These are phyloP conservation scores for Omphalotus olearius DNA, from an alignment of 1,284 basidiomycete species.

Conservation along the genomic window DNA sequence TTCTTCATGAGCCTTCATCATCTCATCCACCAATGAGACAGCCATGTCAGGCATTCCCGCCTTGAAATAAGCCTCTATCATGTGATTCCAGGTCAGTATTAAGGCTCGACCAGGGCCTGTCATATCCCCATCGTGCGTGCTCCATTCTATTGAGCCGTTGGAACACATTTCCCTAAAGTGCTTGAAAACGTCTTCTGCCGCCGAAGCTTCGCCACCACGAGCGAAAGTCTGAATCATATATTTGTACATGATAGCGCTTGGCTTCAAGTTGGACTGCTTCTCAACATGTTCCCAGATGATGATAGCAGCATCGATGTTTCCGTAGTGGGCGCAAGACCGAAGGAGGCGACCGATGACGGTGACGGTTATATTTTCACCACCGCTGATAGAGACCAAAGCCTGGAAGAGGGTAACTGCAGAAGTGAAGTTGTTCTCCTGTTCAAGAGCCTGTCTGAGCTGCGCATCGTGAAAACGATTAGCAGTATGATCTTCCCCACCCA, in stretches of 20 bases:
- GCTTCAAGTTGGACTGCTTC: conserved; percentile 34
- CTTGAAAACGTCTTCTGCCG: conserved; percentile 66
- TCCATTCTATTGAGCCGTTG: conserved; percentile 31
- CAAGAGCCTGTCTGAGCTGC: conserved; percentile 37
- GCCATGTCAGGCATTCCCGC: conserved; percentile 62
- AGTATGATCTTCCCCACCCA: conserved; percentile 16
- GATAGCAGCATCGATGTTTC: conserved; percentile 60
- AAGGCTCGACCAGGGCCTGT: conserved; percentile 25
- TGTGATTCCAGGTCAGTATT: conserved; percentile 63
- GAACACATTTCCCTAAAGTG: conserved; percentile 47
- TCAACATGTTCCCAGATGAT: conserved; percentile 70
- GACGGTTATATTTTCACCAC: conserved; percentile 31
- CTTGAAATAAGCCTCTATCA: conserved; percentile 75
- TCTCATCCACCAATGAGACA: conserved; percentile 65
- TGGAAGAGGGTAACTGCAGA: conserved; percentile 75
- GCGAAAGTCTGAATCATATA: conserved; percentile 64
- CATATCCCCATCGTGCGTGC: conserved; percentile 6
- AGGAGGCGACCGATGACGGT: conserved; percentile 56
- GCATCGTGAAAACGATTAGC: conserved; percentile 26
- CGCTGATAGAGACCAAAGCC: conserved; percentile 41
- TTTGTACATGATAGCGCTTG: conserved; percentile 45
- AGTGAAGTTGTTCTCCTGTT: conserved; percentile 65
- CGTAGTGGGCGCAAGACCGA: conserved; percentile 58
- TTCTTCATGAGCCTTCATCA: conserved; percentile 40
- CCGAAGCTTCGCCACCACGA: conserved; percentile 28